Evolutionary conservation across 1,284 basidiomycete genomes (phyloP).

Genomic region (Melanopsichium pennsylvanicum): DNA sequence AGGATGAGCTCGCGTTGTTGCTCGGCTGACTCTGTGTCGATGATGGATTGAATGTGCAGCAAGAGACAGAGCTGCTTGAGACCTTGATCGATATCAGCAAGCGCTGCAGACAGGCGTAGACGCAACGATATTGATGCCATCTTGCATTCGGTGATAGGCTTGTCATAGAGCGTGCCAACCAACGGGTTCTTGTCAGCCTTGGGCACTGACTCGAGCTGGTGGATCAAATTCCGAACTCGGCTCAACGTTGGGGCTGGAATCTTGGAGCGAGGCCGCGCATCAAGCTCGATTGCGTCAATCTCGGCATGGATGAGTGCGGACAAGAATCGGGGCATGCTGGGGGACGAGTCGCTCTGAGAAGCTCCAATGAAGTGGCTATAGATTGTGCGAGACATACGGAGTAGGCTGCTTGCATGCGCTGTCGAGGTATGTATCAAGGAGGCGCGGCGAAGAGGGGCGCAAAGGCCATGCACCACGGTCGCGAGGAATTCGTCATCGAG

Average conservation of each 20-base stretch:
- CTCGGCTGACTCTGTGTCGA: not conserved
- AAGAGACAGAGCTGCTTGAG: not conserved
- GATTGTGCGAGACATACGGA: constrained; percentile 8
- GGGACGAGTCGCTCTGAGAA: not conserved
- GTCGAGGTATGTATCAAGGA: not conserved
- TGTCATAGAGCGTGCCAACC: not conserved
- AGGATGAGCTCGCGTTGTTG: constrained; percentile 6
- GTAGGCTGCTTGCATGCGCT: not conserved
- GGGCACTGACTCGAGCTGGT: not conserved
- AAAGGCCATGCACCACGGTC: constrained; percentile 17
- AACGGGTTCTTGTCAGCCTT: not conserved
- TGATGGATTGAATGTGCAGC: constrained; percentile 1
- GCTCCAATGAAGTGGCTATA: not conserved
- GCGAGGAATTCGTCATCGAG: constrained; percentile 35
- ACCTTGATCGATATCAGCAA: constrained; percentile 5
- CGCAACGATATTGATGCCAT: not conserved
- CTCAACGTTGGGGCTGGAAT: not conserved
- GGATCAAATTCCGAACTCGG: not conserved
- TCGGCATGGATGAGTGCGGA: constrained; percentile 16
- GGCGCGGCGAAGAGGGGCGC: constrained; percentile 27
- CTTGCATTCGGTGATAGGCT: constrained; percentile 1
- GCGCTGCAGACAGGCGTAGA: constrained; percentile 2
- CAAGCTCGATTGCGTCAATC: constrained; percentile 10
- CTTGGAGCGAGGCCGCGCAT: too few species aligned
- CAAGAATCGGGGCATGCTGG: not conserved